Percentiles rank a stretch among this genome's conserved stretches.
These are phyloP conservation scores for Rhodotorula sp. DNA, from an alignment of 1,284 basidiomycete species.

Conservation along the genomic window DNA sequence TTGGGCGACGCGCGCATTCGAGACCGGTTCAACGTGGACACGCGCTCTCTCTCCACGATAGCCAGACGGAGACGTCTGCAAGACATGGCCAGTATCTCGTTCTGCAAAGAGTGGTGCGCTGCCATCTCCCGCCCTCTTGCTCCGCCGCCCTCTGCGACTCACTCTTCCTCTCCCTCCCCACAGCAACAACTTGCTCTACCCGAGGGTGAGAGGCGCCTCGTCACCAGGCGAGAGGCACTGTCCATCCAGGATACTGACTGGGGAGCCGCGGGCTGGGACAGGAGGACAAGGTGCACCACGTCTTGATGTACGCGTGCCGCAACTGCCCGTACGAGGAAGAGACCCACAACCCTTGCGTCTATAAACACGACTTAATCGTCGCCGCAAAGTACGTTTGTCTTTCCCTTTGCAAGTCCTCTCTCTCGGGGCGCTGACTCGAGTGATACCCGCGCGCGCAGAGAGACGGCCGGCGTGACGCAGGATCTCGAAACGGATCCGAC, in stretches of 20 bases:
- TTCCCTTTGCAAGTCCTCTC: no score
- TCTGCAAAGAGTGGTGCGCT: slow-evolving; percentile 13
- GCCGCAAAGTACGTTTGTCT: slow-evolving; percentile 68
- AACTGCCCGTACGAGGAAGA: slow-evolving; percentile 88
- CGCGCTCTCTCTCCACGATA: background rate
- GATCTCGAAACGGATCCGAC: slow-evolving; percentile 90
- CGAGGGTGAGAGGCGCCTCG: slow-evolving; percentile 53
- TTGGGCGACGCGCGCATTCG: background rate
- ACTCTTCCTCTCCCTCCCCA: background rate
- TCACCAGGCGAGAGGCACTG: no score
- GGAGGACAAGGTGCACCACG: slow-evolving; percentile 78
- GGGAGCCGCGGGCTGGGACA: slow-evolving; percentile 49
- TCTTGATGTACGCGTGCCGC: slow-evolving; percentile 88
- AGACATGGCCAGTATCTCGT: slow-evolving; percentile 4
- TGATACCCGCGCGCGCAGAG: slow-evolving; percentile 56
- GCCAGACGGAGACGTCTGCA: background rate
- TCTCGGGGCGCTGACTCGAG: background rate
- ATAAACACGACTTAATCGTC: slow-evolving; percentile 88
- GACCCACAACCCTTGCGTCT: slow-evolving; percentile 83
- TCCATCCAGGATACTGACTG: background rate
- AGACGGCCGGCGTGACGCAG: slow-evolving; percentile 85
- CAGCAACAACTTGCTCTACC: slow-evolving; percentile 74
- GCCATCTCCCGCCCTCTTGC: background rate
- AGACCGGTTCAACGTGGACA: background rate
- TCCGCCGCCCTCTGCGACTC: background rate